phyloP scores from a whole-genome alignment of 345 rosid species.

The Aquilaria yunnanensis region DNA sequence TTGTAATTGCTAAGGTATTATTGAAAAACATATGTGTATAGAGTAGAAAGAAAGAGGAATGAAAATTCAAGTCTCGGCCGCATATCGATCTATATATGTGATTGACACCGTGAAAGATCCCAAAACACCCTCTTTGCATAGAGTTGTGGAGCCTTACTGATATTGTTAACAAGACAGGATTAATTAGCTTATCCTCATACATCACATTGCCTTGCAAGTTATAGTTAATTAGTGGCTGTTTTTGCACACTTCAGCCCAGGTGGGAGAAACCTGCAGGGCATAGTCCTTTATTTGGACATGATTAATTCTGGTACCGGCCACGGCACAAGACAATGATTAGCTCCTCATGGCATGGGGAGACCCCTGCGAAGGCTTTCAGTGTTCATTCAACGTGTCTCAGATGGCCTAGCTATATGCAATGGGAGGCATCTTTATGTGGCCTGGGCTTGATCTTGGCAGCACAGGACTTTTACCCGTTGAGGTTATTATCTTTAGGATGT shows the following conservation, averaged over 20 bases:
- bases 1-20: too few species aligned
- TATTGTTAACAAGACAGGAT: conserved; percentile 63
- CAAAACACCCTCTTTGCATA: conserved; percentile 70
- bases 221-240: neutral
- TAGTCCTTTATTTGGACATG: conserved; percentile 76
- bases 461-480: conserved; percentile 80
- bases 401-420: conserved; percentile 45
- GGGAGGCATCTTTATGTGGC: conserved; percentile 90
- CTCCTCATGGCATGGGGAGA: conserved; percentile 74
- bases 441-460: conserved; percentile 69
- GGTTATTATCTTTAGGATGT: conserved; percentile 26
- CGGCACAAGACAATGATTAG: conserved; percentile 90
- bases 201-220: conserved; percentile 70
- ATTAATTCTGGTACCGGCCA: conserved; percentile 86
- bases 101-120: conserved; percentile 61
- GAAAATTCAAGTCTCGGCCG: conserved; percentile 29
- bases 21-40: too few species aligned
- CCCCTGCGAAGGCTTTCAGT: conserved; percentile 78
- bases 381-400: conserved; percentile 55
- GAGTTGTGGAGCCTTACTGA: conserved; percentile 64
- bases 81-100: conserved; percentile 32
- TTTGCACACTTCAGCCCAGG: conserved; percentile 24
- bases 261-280: conserved; percentile 82
- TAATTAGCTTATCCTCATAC: conserved; percentile 78
- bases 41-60: too few species aligned